Percentiles rank a stretch among this genome's conserved stretches.
Conservation (phyloP, 1,284 basidiomycete genomes). For the Tremellales sp. region DNA sequence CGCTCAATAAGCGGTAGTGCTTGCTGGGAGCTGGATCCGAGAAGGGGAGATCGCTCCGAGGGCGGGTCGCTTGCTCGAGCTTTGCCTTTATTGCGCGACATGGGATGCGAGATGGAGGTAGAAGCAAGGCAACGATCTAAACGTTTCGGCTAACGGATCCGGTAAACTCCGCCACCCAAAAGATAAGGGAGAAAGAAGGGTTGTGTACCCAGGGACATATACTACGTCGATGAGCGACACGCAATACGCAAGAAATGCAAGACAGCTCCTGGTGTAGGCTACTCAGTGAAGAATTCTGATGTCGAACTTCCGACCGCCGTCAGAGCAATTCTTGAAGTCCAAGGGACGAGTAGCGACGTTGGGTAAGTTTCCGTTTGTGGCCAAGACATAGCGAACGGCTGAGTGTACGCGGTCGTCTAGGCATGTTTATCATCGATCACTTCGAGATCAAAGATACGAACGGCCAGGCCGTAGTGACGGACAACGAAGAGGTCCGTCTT, state of each 20-base stretch:
- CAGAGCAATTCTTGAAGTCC: not conserved
- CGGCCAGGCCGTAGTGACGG: slow-evolving; percentile 54
- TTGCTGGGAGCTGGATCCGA: slow-evolving; percentile 6
- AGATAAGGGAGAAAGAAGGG: not conserved
- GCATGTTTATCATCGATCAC: slow-evolving; percentile 88
- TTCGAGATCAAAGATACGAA: slow-evolving; percentile 61
- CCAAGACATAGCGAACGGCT: not conserved
- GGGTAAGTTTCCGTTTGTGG: slow-evolving; percentile 9
- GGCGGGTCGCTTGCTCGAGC: not conserved
- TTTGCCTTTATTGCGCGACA: slow-evolving; percentile 7
- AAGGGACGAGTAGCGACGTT: slow-evolving; percentile 28
- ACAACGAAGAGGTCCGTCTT: slow-evolving; percentile 31
- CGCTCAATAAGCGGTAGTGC: not conserved
- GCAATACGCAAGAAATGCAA: not conserved
- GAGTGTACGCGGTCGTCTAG: slow-evolving; percentile 40
- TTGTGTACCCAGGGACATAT: not conserved
- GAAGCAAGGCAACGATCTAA: not conserved
- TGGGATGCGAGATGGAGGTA: not conserved
- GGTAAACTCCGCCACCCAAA: not conserved
- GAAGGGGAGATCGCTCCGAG: slow-evolving; percentile 17
- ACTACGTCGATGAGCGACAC: not conserved
- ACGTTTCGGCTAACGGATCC: not conserved
- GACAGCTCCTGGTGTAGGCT: not conserved
- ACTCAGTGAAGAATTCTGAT: not conserved
- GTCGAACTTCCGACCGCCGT: not conserved